Evolutionary conservation across 257 asterid genomes (phyloP), one percentile per base, ranked within the genome.

Genomic region (Ajuga chamaepitys): DNA sequence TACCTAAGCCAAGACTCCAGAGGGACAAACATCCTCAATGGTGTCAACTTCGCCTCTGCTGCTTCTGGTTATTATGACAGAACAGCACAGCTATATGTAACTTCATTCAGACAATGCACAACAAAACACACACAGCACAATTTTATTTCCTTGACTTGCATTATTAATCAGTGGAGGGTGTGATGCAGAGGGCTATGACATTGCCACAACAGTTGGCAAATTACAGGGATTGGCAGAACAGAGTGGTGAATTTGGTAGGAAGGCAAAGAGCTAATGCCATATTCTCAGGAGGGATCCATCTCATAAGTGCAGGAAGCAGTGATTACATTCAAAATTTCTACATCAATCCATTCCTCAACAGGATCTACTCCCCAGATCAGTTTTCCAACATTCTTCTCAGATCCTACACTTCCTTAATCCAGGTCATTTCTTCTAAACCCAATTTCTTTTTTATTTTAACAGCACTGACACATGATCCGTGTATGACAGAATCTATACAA

Each of bases 1-100:
- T 92, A 83, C 77, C 85, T 88, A 14, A 79, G 95, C 75, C 70
- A 64, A 63, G 93, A 83, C 18, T 95, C 90, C 24, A 55, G 17
- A 41, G 92, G 95, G 63, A 64, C 38, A 30, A 78, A 61, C 45
- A 82, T 85, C 35, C 83, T 86, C 25, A 72, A 70, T 3, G 96
- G 97, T 9, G 89, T 64, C 69, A 91, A 92, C 79, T 88, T 92
- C 37, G 97, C 95, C 5, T 92, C 98, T 2, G 95, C 97, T 51
- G 92, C 97, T 66, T 88, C 98, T 21, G 98, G 97, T 30, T 88
- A 92, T 69, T 88, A 79, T 20, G 95, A 88, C 45, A 44, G 68
- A 58, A 92, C 98, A 9, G 85, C 95, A 9, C 75, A 71, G 26
- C 67, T 88, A 45, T 86, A 79, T 70, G 97, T 86, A 78, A 30